Evolutionary conservation across 306 rosid genomes (phyloP), one percentile per base, ranked within the genome.

Genomic region (Clitoria ternatea): DNA sequence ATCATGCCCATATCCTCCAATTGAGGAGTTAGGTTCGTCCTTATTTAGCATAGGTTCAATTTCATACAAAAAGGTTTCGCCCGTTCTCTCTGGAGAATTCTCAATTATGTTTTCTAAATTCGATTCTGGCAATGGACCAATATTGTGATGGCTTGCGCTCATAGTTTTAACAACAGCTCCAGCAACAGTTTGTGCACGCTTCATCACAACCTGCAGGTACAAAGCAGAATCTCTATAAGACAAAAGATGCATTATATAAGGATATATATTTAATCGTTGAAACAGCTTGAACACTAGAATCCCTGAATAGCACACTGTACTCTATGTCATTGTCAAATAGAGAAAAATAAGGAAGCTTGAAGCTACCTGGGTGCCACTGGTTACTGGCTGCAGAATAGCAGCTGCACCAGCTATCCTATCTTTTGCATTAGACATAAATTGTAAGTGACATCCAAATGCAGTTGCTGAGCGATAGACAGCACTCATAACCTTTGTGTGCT

Each of bases 391-490:
- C 56, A 93, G 79, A 54, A 88, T 85, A 45, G 90, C 92, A 50
- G 94, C 88, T 2, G 96, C 96, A 70, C 89, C 90, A 18, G 92
- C 89, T 59, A 89, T 92, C 79, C 80, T 87, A 29, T 93, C 92
- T 84, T 80, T 94, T 70, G 96, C 94, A 33, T 85, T 84, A 52
- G 97, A 96, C 43, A 93, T 84, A 53, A 92, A 87, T 24, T 96
- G 97, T n/a, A 91, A 78, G 37, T 69, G 89, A 69, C 97, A 90
- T 64, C 98, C 95, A 18, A 94, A 85, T 5, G 96, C 95, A 64
- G 88, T 83, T 72, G 98, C 98, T 29, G 98, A 94, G 74, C 85
- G 96, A 79, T 89, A 90, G 44, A 94, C 87, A 55, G 89, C 88
- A 75, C 84, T 90, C 36, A 91, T 84, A 68, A 90, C 91, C 77